A percentile compares a stretch with the other conserved stretches of the same genome.
Evolutionary conservation across 2,329 filamentous ascomycete genomes (phyloP).

Genomic region (Ophiostoma sp.): DNA sequence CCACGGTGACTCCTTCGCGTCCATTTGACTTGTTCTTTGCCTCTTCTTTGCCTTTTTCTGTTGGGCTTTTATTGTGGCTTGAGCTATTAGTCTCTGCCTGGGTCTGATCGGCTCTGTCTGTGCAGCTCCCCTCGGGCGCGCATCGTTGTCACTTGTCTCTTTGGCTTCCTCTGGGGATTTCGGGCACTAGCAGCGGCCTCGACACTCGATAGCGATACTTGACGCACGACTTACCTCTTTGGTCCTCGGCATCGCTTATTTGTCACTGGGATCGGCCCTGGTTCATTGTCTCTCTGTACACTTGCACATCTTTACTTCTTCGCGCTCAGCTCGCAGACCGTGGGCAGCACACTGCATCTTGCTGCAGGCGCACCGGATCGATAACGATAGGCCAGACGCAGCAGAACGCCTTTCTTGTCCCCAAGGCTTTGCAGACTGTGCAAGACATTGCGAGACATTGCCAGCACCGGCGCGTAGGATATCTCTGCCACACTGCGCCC

Average conservation of each 20-base stretch:
- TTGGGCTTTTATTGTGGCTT: not conserved
- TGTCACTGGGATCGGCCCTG: not conserved
- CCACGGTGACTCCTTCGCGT: not conserved
- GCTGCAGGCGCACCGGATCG: not conserved
- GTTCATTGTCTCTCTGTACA: not conserved
- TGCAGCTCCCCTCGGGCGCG: not conserved
- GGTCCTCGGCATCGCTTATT: not conserved
- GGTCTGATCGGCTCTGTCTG: not conserved
- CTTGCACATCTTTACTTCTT: not conserved
- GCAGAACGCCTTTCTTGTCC: not conserved
- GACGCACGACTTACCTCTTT: not conserved
- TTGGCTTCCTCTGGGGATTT: not conserved
- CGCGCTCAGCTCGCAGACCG: not conserved
- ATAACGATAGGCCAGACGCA: not conserved
- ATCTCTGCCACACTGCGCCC: not conserved
- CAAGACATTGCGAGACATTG: constrained; percentile 11
- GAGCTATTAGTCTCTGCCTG: not conserved
- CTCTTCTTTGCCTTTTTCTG: not conserved
- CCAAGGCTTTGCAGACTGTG: not conserved
- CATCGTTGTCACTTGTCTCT: not conserved
- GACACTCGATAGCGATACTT: not conserved
- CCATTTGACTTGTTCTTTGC: not conserved
- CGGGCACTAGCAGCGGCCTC: not conserved
- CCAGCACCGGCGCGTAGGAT: constrained; percentile 1
- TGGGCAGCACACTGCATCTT: not conserved